phyloP scores from a whole-genome alignment of 1,139 yeast genomes.

The Diutina sp. region DNA sequence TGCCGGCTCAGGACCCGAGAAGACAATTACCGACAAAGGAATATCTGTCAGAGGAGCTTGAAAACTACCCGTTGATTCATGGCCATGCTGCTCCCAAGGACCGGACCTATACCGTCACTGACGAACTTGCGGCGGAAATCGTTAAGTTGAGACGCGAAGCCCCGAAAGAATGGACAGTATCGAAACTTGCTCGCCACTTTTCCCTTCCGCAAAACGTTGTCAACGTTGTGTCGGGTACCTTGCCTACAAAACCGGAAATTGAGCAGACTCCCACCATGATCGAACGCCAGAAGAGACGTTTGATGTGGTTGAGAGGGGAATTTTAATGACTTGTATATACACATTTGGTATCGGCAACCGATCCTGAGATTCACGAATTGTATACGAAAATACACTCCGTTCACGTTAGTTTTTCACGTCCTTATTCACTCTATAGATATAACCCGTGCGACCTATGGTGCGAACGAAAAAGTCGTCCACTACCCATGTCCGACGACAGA shows the following conservation, averaged over 20 bases:
- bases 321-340: slow-evolving; percentile 1
- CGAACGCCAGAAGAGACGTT: not conserved
- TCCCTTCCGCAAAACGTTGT: not conserved
- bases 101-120: not conserved
- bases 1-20: slow-evolving; percentile 1
- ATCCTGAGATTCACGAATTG: not conserved
- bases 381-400: not conserved
- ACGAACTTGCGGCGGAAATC: not conserved
- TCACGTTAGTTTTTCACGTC: not conserved
- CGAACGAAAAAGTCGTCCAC: not conserved
- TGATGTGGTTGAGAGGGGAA: slow-evolving; percentile 2
- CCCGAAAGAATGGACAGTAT: not conserved
- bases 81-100: not conserved
- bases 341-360: not conserved
- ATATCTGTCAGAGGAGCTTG: not conserved
- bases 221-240: not conserved
- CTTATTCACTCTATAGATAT: not conserved
- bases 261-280: not conserved
- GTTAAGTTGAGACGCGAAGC: not conserved
- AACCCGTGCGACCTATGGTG: not conserved
- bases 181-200: not conserved
- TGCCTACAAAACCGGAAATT: not conserved
- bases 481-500: slow-evolving; percentile 1
- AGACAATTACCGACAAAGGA: not conserved
- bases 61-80: not conserved